Base-by-base conservation (phyloP, 306 rosid species). In the Boehmeria nivea region DNA sequence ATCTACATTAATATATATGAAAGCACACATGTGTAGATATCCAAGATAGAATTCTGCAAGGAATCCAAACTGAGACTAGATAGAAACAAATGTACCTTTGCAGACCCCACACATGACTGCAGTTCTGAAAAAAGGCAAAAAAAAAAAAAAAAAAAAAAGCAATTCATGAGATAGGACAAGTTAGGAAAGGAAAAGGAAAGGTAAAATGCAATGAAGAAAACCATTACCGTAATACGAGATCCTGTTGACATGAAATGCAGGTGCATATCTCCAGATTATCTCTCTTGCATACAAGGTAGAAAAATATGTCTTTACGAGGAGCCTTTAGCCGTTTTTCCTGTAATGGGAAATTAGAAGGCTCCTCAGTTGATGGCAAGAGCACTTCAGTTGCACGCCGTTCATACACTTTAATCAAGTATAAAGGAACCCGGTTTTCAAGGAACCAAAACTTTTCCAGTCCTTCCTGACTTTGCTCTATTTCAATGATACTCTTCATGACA, bases 401-500 rank as follows among this genome's bases (percentile, higher is more conserved):
- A 24, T 78, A 87, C 70, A 81, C 93, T 68, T 87, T 93, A 53
- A 93, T 70, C 86, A 93, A 67, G 72, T 85, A 85, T 51, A 93
- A 70, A 58, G 96, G 99, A 66, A 93, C 71, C 39, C 86, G 85
- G 57, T 79, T 56, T 64, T 93, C 99, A 27, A 58, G 71, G 85
- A 93, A 87, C 99, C 99, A 93, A 71, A 75, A 83, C 64, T 76
- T 85, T 14, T 66, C 83, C 47, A 57, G 74, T 72, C 88, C 95
- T 59, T 71, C 84, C 14, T 65, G 64, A 71, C 56, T 53, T 55
- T 79, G 70, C 75, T 87, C 95, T 40, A 66, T 63, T 70, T 82
- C 96, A 67, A 85, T 47, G 66, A 83, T 70, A 74, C 68, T 85
- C 81, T 85, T 93, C 94, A 83, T 78, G 64, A 87, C 81, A 55